Evolutionary conservation across 192 early-diverging fungal genomes (phyloP).

Genomic region (Entomortierella lignicola): DNA sequence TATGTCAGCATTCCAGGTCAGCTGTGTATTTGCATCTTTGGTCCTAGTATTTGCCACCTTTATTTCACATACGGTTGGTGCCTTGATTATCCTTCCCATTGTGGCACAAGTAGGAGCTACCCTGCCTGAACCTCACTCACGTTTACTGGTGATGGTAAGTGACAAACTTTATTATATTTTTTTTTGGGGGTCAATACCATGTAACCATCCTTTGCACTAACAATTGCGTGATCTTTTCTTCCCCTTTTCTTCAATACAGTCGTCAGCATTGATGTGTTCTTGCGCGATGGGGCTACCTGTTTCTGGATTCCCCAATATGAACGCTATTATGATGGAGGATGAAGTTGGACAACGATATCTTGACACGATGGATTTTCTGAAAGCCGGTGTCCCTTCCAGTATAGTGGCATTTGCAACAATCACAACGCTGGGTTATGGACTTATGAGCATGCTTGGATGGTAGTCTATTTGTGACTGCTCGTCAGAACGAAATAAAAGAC

Average conservation of each 20-base stretch:
- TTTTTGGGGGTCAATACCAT: neutral
- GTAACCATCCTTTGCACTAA: neutral
- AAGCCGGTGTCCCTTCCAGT: slow-evolving; percentile 81
- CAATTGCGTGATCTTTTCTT: neutral
- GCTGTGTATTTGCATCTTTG: slow-evolving; percentile 81
- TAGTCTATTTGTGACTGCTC: no score
- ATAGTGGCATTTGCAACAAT: slow-evolving; percentile 80
- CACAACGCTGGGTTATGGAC: slow-evolving; percentile 69
- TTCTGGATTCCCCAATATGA: slow-evolving; percentile 97
- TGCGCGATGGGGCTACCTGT: slow-evolving; percentile 87
- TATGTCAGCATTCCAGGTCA: slow-evolving; percentile 75
- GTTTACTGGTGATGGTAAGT: slow-evolving; percentile 44
- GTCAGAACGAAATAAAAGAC: no score
- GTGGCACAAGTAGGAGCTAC: slow-evolving; percentile 86
- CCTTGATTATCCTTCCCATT: slow-evolving; percentile 94
- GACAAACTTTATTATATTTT: neutral
- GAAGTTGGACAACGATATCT: slow-evolving; percentile 85
- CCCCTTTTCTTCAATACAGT: slow-evolving; percentile 39
- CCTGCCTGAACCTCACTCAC: slow-evolving; percentile 73
- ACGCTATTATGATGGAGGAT: slow-evolving; percentile 93
- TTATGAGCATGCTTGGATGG: slow-evolving; percentile 19
- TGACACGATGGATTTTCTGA: slow-evolving; percentile 83
- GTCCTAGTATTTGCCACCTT: slow-evolving; percentile 90
- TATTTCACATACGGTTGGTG: slow-evolving; percentile 95
- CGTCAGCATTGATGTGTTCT: slow-evolving; percentile 84